Evolutionary conservation across 2,329 filamentous ascomycete genomes (phyloP).

Genomic region (Fonsecaea pugnacius): DNA sequence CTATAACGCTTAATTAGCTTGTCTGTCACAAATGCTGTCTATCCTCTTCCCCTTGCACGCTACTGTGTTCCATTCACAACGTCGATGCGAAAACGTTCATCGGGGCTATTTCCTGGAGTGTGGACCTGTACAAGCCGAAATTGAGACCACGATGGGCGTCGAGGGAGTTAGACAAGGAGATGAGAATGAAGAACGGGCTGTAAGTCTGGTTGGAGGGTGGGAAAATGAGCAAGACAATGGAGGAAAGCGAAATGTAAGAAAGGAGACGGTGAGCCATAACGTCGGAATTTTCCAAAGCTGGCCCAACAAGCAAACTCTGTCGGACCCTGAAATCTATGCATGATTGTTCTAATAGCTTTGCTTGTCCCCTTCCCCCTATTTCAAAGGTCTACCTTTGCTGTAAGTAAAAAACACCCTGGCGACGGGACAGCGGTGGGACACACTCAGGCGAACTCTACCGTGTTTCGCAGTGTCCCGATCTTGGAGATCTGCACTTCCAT

Average conservation of each 20-base stretch:
- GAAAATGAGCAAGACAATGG: neutral
- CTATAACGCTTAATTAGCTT: no score
- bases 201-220: neutral
- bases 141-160: conserved; percentile 1
- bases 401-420: neutral
- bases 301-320: neutral
- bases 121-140: neutral
- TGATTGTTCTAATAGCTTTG: no score
- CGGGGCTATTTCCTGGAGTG: no score
- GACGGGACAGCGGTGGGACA: neutral
- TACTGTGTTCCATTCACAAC: no score
- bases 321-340: neutral
- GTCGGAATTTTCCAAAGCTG: no score
- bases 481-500: conserved; percentile 48
- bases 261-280: no score
- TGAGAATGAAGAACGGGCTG: neutral
- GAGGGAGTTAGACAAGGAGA: neutral
- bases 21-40: no score
- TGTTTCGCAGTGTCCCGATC: conserved; percentile 51
- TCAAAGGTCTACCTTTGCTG: neutral
- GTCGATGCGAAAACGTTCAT: no score
- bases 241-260: no score
- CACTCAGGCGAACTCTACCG: conserved; percentile 38
- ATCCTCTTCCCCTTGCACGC: no score
- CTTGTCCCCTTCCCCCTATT: no score